Base-by-base conservation (phyloP, 352 stramenopile genomes). In the Phytopythium aichiense region DNA sequence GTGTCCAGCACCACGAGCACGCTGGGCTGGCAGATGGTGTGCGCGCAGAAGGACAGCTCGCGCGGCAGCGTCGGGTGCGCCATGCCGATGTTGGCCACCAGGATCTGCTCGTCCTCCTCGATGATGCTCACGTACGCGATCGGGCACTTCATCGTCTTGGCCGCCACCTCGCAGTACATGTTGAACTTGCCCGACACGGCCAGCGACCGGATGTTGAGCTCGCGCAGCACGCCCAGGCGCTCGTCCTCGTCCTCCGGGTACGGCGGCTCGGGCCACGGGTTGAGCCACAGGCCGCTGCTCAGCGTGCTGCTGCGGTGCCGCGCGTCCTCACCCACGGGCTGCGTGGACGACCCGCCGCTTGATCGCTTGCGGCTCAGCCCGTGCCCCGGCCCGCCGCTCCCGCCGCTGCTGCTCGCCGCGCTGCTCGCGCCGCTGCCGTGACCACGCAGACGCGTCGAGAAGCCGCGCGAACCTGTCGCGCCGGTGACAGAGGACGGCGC, bases 121-220 rank as follows among this genome's bases (percentile, higher is more conserved):
- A 95, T 84, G 54, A 95, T 93, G 56, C 84, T 92, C 68, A 92
- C 84, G 63, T 92, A 93, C 50, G 84, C 84, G 49, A 95, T 92
- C 40, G 82, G 86, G 38, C 84, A 93, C 64, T 93, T 92, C 84
- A 95, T 92, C 16, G 85, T 92, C 80, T 95, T 93, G 63, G 82
- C 79, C 5, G 82, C 82, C 45, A 95, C 81, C 57, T 93, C 86
- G 62, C 86, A 95, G 51, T 93, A 92, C 81, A 90, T 92, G 68
- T 93, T 92, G 66, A 94, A 95, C 68, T 89, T 90, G 61, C 85
- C 81, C 4, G 81, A 90, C 7, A 71, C 72, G 5, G 82, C 79
- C 13, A 91, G 72, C 28, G 91, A 80, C 18, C 73, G 81, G 54
- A 93, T 91, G 64, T 93, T 91, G 67, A 95, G 75, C 13, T 90